Evolutionary conservation across 495 filamentous ascomycete genomes (phyloP).

Genomic region (Aspergillus kassunensis): DNA sequence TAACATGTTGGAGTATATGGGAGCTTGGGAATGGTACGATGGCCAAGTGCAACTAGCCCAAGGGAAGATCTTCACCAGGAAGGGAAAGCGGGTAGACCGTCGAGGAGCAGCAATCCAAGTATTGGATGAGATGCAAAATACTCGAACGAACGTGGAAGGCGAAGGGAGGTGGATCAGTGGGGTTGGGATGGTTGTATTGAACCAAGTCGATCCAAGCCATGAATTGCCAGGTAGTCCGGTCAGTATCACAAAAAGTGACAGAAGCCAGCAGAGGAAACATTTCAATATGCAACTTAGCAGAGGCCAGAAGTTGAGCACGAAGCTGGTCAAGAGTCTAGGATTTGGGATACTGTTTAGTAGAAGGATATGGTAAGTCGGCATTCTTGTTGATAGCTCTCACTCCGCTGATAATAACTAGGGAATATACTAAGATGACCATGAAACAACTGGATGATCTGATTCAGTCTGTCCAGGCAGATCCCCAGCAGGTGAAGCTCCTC

Average conservation of each 20-base stretch:
- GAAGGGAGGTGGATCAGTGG: background rate
- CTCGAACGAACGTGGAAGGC: background rate
- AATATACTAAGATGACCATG: background rate
- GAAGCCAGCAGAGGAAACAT: background rate
- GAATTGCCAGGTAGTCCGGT: background rate
- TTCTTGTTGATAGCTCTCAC: background rate
- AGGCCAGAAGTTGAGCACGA: background rate
- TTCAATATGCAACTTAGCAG: background rate
- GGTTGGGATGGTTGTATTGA: background rate
- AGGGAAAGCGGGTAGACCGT: background rate
- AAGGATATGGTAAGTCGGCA: background rate
- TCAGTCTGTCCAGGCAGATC: background rate
- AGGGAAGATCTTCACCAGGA: background rate
- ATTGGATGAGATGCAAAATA: background rate
- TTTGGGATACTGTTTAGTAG: slow-evolving; percentile 2
- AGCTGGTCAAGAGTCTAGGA: background rate
- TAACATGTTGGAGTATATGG: slow-evolving; percentile 1
- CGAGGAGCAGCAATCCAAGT: background rate
- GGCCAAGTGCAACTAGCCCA: background rate
- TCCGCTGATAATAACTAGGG: background rate
- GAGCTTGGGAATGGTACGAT: background rate
- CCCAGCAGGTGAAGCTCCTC: background rate
- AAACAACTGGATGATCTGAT: background rate
- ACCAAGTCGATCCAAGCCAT: background rate
- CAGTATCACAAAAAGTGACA: background rate